Percentiles rank a stretch among this genome's conserved stretches.
Conservation (phyloP, 2,329 filamentous ascomycete species). For the Cylindrodendrum hubeiense region DNA sequence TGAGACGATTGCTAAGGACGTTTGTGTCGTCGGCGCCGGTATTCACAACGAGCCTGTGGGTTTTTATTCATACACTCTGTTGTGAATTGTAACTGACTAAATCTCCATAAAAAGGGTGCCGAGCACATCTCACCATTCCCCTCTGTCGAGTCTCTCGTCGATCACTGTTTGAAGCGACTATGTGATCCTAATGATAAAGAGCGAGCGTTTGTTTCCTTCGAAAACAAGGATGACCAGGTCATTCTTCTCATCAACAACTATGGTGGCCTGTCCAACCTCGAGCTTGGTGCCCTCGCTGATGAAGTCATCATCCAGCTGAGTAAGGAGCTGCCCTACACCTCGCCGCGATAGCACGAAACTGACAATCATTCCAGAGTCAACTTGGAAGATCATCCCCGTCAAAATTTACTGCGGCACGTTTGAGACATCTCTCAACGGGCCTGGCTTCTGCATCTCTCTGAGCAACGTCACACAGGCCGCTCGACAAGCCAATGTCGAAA, state of each 20-base stretch:
- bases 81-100: not conserved
- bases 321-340: not conserved
- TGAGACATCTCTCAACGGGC: constrained; percentile 19
- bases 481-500: not conserved
- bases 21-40: constrained; percentile 19
- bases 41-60: constrained; percentile 26
- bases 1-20: constrained; percentile 13
- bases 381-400: constrained; percentile 19
- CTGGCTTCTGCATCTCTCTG: constrained; percentile 20
- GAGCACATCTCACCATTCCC: constrained; percentile 21
- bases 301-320: constrained; percentile 19
- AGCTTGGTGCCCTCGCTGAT: constrained; percentile 17
- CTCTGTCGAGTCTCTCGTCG: constrained; percentile 16
- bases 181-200: constrained; percentile 24
- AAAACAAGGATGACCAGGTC: constrained; percentile 10
- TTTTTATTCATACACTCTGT: not conserved
- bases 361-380: not conserved
- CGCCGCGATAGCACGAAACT: not conserved
- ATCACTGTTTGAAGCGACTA: constrained; percentile 13
- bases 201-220: constrained; percentile 17
- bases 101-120: constrained; percentile 10
- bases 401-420: constrained; percentile 24
- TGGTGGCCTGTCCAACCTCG: constrained; percentile 21
- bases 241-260: constrained; percentile 24
- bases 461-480: constrained; percentile 18